Conservation (phyloP, 768 basidiomycete species). For the Podaxis sp. region DNA sequence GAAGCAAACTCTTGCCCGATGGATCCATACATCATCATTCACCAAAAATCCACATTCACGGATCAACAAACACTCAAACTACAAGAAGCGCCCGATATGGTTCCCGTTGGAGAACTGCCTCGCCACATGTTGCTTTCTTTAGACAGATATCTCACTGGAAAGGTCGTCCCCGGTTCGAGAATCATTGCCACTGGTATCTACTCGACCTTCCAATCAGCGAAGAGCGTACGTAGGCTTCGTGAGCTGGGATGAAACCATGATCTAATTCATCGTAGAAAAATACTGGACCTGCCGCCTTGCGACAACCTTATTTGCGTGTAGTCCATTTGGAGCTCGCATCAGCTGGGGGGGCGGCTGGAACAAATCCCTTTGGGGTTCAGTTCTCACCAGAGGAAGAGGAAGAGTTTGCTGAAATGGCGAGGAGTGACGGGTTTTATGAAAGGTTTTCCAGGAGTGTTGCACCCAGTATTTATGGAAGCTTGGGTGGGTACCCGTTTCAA, state of each 20-base stretch:
- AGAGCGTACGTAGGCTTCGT: constrained; percentile 52
- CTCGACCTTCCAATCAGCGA: constrained; percentile 89
- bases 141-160: constrained; percentile 87
- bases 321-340: constrained; percentile 90
- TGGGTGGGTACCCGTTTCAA: constrained; percentile 47
- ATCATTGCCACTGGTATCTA: constrained; percentile 95
- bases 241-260: not conserved
- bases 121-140: constrained; percentile 90
- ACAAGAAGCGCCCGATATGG: constrained; percentile 99
- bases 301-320: constrained; percentile 91
- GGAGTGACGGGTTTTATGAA: constrained; percentile 88
- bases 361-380: constrained; percentile 82
- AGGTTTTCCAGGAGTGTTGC: constrained; percentile 91
- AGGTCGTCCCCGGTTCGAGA: constrained; percentile 94
- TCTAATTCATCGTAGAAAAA: constrained; percentile 49
- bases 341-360: constrained; percentile 62
- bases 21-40: constrained; percentile 94
- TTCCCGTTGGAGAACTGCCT: constrained; percentile 96
- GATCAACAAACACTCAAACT: constrained; percentile 97
- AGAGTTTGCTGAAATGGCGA: constrained; percentile 88
- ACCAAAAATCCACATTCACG: constrained; percentile 89
- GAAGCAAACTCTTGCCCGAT: constrained; percentile 92
- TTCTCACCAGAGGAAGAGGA: constrained; percentile 97
- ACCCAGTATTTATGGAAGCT: constrained; percentile 94
- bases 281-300: constrained; percentile 81